These are phyloP conservation scores for Melaleuca quinquenervia DNA, from an alignment of 345 rosid genomes.

Conservation along the genomic window DNA sequence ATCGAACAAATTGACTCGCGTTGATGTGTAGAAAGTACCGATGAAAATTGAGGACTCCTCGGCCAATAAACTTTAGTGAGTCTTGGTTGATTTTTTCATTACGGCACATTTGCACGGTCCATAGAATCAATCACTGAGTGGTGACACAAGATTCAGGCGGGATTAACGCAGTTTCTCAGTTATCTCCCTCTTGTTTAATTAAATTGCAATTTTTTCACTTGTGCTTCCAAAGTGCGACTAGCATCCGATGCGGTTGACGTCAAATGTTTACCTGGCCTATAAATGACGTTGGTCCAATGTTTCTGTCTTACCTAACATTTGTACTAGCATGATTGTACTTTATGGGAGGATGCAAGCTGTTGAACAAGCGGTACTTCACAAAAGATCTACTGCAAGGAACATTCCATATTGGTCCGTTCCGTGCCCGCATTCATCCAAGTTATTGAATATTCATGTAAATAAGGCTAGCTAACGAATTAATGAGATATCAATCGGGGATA, in stretches of 20 bases:
- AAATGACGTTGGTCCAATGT: not conserved
- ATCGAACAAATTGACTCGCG: not conserved
- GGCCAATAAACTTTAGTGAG: not conserved
- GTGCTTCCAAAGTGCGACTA: not conserved
- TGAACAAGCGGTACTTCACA: not conserved
- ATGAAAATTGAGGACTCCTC: not conserved
- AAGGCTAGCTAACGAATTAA: not conserved
- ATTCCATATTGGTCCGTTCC: not conserved
- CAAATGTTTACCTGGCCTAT: not conserved
- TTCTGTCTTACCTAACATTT: not conserved
- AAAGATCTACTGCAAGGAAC: not conserved
- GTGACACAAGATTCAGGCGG: not conserved
- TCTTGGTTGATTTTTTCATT: not conserved
- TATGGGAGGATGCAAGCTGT: not conserved
- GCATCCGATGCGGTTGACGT: not conserved
- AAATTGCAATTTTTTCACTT: not conserved
- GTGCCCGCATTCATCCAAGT: not conserved
- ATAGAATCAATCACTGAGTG: not conserved
- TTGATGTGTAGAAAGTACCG: not conserved
- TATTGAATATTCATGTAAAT: not conserved
- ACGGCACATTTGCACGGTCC: not conserved
- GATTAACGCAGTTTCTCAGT: not conserved
- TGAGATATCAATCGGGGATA: not conserved
- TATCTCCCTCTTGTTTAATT: not conserved
- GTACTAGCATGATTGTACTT: not conserved